Evolutionary conservation across 108 stramenopile genomes (phyloP), one percentile per base, ranked within the genome.

Genomic region (Fragilaria crotonensis): DNA sequence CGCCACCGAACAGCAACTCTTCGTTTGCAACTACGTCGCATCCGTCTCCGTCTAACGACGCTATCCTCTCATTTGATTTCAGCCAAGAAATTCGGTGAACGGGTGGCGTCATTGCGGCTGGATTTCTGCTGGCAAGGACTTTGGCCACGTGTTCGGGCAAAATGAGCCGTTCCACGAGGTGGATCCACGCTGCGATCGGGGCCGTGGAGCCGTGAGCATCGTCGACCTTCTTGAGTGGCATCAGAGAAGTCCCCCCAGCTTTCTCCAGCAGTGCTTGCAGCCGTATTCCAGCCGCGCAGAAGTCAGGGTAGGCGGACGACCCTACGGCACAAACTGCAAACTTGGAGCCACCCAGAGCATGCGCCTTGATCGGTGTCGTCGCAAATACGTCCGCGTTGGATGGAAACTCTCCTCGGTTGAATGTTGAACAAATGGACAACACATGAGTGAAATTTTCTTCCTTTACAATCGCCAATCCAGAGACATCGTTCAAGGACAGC

Each of bases 291-390:
- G 69, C 69, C 25, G 50, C 3, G 54, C 69, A 70, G 25, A 51
- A 70, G 19, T 70, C 63, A 7, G 69, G 69, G 28, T 70, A 70
- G 2, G 59, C 1, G 7, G 48, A 57, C 1, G 57, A 59, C 11
- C 69, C 69, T 26, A 70, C 4, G 26, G 52, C 69, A 23, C 63
- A 26, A 23, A 64, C 56, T 28, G 69, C 62, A 50, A 58, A 49
- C 2, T 52, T 52, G 9, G 21, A 9, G 9, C 30, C 61, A 4
- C 3, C 48, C 2, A 66, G 2, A 4, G 5, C 4, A 14, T 28
- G 11, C 2, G 1, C 1, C 50, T 47, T 19, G 1, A 70, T 25
- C 1, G 52, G 1, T n/a, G 17, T 60, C 1, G 18, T 25, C 19
- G 55, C 29, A 45, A 68, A 59, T 5, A 55, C 4, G 1, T 7